Evolutionary conservation across 768 basidiomycete genomes (phyloP), one percentile per base, ranked within the genome.

Genomic region (Auriscalpium microsporum): DNA sequence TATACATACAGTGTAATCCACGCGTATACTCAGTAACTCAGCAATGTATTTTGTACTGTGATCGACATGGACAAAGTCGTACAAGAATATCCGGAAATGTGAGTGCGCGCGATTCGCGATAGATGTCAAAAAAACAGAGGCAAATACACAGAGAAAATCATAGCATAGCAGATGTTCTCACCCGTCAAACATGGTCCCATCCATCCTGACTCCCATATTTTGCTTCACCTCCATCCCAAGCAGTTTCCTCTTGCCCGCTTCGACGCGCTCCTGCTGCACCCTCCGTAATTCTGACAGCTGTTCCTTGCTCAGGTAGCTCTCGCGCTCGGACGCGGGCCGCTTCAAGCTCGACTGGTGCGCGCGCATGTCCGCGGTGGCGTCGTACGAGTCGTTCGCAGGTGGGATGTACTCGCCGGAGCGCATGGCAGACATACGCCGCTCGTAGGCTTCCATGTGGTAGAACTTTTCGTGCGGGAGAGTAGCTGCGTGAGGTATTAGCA

Each of bases 401-500:
- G 90, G 87, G 9, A 92, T 70, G 51, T 81, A 86, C 61, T 89
- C 91, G 40, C 94, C 94, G n/a, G 83, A 77, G 46, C 92, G 83
- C 49, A 95, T 72, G 19, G 90, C 83, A 38, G 80, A 69, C 94
- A 95, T 95, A 48, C 90, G 84, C 19, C 75, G 75, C 57, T 94
- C 90, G 67, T 92, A 93, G 6, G 81, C 78, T 53, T 82, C 83
- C 80, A 94, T 91, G 65, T 94, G 81, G 69, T 95, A 95, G 69
- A 94, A 96, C 68, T 96, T 96, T 68, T 94, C 92, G 64, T 95
- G 88, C 10, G 94, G 90, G 3, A 96, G 76, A 3, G 94, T 96
- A 13, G 92, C 93, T 93, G 56, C 16, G 45, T 11, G 21, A 40
- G 42, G 28, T 45, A 17, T 14, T 1, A 36, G 21, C n/a, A 17